phyloP scores from a whole-genome alignment of 306 rosid genomes.

The Corylus avellana region DNA sequence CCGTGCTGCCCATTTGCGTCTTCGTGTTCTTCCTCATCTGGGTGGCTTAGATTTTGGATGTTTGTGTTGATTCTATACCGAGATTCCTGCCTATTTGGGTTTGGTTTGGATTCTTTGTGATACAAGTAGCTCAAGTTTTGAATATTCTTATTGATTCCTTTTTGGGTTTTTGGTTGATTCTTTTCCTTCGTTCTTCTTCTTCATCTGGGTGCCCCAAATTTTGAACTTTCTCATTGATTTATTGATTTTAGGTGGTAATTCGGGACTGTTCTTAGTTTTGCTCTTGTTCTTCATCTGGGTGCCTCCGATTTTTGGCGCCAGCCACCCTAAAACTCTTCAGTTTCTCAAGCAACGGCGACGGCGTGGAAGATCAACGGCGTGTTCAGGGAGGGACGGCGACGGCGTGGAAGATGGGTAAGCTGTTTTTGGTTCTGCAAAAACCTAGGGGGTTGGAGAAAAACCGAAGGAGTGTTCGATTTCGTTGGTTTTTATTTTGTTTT shows the following conservation, averaged over 20 bases:
- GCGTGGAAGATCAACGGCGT: too few species aligned
- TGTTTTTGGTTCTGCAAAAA: too few species aligned
- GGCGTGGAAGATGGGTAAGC: too few species aligned
- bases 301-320: background rate
- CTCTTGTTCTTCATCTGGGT: constrained; percentile 14
- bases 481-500: too few species aligned
- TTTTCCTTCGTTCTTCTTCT: background rate
- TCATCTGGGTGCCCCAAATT: constrained; percentile 7
- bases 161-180: background rate
- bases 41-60: background rate
- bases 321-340: too few species aligned
- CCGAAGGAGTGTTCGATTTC: too few species aligned
- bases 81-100: background rate
- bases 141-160: background rate
- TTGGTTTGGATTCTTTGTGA: background rate
- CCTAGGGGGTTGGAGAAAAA: too few species aligned
- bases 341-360: too few species aligned
- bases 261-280: background rate
- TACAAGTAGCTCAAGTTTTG: constrained; percentile 4
- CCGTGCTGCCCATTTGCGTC: background rate
- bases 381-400: too few species aligned
- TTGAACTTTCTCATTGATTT: background rate
- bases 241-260: background rate
- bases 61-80: background rate
- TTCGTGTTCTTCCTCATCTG: background rate